Evolutionary conservation across 2,329 filamentous ascomycete genomes (phyloP).

Genomic region (Aspergillus hortae): DNA sequence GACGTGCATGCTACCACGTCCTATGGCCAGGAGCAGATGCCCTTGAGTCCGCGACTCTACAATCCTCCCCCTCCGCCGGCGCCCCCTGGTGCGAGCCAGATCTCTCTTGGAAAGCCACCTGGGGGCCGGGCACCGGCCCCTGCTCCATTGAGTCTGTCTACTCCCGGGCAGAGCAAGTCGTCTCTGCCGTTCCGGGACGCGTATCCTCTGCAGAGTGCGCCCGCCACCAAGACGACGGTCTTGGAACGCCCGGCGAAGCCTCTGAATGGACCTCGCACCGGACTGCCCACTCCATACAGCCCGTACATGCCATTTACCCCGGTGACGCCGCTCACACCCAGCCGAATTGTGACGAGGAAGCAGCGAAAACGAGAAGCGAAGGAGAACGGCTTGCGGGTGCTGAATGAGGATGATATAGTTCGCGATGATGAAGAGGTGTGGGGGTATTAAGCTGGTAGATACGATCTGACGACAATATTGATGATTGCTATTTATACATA

Average conservation of each 20-base stretch:
- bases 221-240: slow-evolving; percentile 48
- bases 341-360: slow-evolving; percentile 42
- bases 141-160: slow-evolving; percentile 29
- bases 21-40: slow-evolving; percentile 50
- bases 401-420: slow-evolving; percentile 47
- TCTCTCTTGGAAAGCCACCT: slow-evolving; percentile 34
- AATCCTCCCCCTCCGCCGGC: slow-evolving; percentile 54
- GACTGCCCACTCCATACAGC: slow-evolving; percentile 48
- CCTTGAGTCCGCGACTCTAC: slow-evolving; percentile 56
- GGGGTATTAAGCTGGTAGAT: slow-evolving; percentile 23
- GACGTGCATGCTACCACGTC: slow-evolving; percentile 41
- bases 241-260: slow-evolving; percentile 40
- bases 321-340: slow-evolving; percentile 48
- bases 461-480: no score
- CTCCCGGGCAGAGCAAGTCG: slow-evolving; percentile 27
- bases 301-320: slow-evolving; percentile 51
- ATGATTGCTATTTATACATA: no score
- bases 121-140: slow-evolving; percentile 23
- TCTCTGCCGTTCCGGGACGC: slow-evolving; percentile 45
- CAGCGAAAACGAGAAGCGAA: slow-evolving; percentile 41
- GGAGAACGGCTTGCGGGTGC: slow-evolving; percentile 41
- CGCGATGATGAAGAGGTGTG: slow-evolving; percentile 46
- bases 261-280: slow-evolving; percentile 41
- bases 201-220: slow-evolving; percentile 41
- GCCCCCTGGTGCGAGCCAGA: slow-evolving; percentile 15